phyloP scores from a whole-genome alignment of 2,329 filamentous ascomycete species.

The Exophiala lecanii-corni region DNA sequence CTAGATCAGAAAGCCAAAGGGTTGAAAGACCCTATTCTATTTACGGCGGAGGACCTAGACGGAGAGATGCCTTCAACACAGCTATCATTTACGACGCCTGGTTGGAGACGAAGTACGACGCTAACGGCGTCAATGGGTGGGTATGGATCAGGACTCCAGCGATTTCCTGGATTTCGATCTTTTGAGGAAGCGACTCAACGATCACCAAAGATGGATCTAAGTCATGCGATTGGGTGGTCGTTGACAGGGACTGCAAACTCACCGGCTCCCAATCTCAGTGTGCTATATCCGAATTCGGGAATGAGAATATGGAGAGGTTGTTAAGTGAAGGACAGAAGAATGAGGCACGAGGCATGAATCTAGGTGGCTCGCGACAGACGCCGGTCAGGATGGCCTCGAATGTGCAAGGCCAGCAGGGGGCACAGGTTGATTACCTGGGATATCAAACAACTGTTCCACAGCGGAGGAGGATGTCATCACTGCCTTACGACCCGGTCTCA shows the following conservation, averaged over 20 bases:
- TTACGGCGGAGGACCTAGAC: constrained; percentile 71
- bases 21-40: constrained; percentile 68
- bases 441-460: not conserved
- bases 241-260: constrained; percentile 85
- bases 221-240: constrained; percentile 72
- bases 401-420: not conserved
- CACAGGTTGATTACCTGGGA: not conserved
- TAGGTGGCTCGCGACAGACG: too few species aligned
- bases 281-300: constrained; percentile 63
- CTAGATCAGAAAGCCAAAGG: constrained; percentile 84
- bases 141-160: constrained; percentile 6
- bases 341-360: too few species aligned
- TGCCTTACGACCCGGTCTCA: constrained; percentile 31
- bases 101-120: constrained; percentile 42
- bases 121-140: constrained; percentile 31
- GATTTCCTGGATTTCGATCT: constrained; percentile 15
- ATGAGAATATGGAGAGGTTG: constrained; percentile 3
- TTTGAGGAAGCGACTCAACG: constrained; percentile 31
- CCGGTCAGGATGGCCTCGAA: too few species aligned
- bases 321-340: too few species aligned
- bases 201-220: constrained; percentile 47
- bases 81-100: constrained; percentile 47
- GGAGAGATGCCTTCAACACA: constrained; percentile 53
- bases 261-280: constrained; percentile 74
- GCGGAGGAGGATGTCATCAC: constrained; percentile 22